Evolutionary conservation across 2,329 filamentous ascomycete species (phyloP).

Genomic region (Cladorrhinum sp.): DNA sequence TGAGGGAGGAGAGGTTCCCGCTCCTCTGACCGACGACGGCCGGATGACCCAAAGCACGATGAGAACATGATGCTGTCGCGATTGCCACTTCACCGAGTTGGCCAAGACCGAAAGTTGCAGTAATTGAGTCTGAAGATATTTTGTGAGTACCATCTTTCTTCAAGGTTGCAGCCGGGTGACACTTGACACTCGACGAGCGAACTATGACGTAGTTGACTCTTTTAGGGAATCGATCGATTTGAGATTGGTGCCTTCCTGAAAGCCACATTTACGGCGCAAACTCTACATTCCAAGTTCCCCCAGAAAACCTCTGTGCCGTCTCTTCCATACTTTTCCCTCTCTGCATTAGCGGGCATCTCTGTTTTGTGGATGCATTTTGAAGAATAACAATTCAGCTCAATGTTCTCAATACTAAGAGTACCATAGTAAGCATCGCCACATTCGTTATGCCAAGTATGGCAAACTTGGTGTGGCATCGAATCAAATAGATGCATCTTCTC

Average conservation of each 20-base stretch:
- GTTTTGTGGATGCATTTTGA: neutral
- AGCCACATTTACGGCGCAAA: too few species aligned
- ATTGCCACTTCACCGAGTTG: neutral
- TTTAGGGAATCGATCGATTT: neutral
- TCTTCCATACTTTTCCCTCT: neutral
- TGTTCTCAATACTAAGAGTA: neutral
- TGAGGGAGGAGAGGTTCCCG: constrained; percentile 77
- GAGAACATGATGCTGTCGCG: constrained; percentile 21
- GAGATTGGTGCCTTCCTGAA: neutral
- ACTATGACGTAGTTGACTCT: constrained; percentile 18
- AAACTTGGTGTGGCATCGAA: constrained; percentile 16
- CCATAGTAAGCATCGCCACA: constrained; percentile 8
- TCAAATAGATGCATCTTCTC: constrained; percentile 4
- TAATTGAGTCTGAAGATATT: neutral
- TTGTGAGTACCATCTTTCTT: neutral
- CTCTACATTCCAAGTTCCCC: neutral
- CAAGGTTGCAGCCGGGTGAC: neutral
- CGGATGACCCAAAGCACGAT: constrained; percentile 62
- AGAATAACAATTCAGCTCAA: neutral
- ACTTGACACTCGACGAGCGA: neutral
- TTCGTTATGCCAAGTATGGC: neutral
- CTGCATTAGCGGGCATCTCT: neutral
- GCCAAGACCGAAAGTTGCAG: neutral
- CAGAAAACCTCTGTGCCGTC: neutral
- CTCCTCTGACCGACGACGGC: constrained; percentile 55